phyloP scores from a whole-genome alignment of 163 green algal species.

The Scenedesmus sp. region DNA sequence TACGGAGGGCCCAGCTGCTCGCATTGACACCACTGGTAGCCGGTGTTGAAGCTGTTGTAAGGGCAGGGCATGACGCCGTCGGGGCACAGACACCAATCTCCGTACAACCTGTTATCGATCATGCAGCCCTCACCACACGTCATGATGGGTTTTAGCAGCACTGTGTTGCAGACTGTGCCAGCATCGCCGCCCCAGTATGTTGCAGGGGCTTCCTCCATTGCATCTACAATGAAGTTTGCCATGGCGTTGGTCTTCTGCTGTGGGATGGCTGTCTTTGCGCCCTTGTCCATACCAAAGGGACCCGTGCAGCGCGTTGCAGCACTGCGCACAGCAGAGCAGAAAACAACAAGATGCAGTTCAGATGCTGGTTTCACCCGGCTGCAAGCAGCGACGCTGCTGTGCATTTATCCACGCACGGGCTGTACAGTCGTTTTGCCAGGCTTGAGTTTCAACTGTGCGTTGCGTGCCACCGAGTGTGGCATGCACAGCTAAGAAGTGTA shows the following conservation, averaged over 20 bases:
- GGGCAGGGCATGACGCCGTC: constrained; percentile 27
- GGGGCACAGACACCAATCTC: constrained; percentile 1
- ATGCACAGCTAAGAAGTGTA: too few relatives aligned
- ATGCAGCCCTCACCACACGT: constrained; percentile 43
- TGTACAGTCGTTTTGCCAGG: neutral
- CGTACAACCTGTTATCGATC: constrained; percentile 31
- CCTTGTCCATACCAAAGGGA: constrained; percentile 41
- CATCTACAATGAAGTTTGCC: neutral
- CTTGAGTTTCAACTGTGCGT: too few relatives aligned
- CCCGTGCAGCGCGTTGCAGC: constrained; percentile 36
- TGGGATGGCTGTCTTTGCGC: neutral
- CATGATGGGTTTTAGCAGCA: constrained; percentile 50
- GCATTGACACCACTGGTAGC: constrained; percentile 42
- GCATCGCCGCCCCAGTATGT: constrained; percentile 46
- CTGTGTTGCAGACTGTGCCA: constrained; percentile 45
- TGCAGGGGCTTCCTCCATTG: constrained; percentile 5
- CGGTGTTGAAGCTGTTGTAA: constrained; percentile 32
- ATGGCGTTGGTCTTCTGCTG: neutral
- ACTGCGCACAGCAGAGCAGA: constrained; percentile 1
- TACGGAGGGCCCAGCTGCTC: constrained; percentile 27
- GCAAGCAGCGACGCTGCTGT: too few relatives aligned
- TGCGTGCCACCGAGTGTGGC: too few relatives aligned
- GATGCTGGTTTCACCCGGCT: too few relatives aligned
- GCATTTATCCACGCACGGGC: neutral
- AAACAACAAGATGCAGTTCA: too few relatives aligned